Base-by-base conservation (phyloP, 768 basidiomycete genomes). In the Boletus vinaceobasis region DNA sequence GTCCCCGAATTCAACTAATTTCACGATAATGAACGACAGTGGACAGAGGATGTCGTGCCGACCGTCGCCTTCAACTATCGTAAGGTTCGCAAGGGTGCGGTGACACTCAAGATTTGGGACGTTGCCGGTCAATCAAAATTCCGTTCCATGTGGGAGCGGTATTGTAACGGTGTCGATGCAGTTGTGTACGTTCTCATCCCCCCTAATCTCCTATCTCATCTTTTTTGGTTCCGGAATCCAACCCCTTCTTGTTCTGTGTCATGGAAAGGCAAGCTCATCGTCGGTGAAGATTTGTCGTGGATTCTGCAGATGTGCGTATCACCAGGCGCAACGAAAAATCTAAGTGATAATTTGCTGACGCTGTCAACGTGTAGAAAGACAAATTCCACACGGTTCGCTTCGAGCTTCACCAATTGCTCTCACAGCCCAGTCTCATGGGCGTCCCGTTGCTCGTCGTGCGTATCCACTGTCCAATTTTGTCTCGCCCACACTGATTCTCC, bases 21-120 rank as follows among this genome's bases (percentile, higher is more conserved):
- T n/a, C 33, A 36, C 31, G 35, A 33, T 14, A 15, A 35, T 5
- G 31, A 47, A 46, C 37, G 17, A 36, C 71, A 95, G 84, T 97
- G 92, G 89, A 92, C 89, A 55, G 92, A 95, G 75, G 94, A 96
- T 51, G 92, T 94, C n/a, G 93, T 93, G 0, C 94, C 94, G 1
- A 97, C 94, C 1, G 89, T 97, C 21, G 92, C 93, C 7, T 97
- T 93, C 77, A 94, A 93, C 62, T 85, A 93, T 64, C 80, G 90
- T 19, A 92, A 90, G 69, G 86, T 96, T 13, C 78, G 87, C 58
- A 93, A 91, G 64, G 93, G 92, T 13, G 95, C 93, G 56, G 85
- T 96, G 1, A 92, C 90, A 1, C 75, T 97, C 65, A 96, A 93
- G 70, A 85, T 97, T 45, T 97, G 94, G 94, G 94, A 97, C 70